Base-by-base conservation (phyloP, 192 early-diverging fungal species). In the Coemansia javaensis region DNA sequence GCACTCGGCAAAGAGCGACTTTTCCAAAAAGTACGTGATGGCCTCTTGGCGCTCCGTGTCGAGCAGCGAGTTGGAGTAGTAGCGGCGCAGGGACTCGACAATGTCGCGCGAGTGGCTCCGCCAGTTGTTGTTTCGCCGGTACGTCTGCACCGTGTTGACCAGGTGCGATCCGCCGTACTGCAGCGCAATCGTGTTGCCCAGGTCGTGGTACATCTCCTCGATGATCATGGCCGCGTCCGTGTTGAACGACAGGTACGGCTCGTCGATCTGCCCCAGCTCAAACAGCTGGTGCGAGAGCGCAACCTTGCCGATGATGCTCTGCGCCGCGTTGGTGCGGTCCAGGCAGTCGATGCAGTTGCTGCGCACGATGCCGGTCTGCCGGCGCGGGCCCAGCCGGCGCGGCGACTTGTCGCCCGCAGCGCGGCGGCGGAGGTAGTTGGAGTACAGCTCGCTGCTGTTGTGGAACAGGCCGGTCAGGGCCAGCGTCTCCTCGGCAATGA, bases 311-410 rank as follows among this genome's bases (percentile, higher is more conserved):
- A 95, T 89, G 25, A 97, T 80, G 48, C 94, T 92, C 48, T 97
- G 93, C 0, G 96, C 96, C 0, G 96, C 93, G 51, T 99, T 99
- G 0, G 96, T 99, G 41, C 96, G 84, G 66, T 99, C 96, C 16
- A 99, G 54, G 71, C 96, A 99, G 56, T 99, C 96, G 41, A 99
- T 94, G 47, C 96, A 99, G 56, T 99, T 99, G 45, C 91, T 94
- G 14, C 96, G 79, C 4, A 95, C 79, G 5, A 98, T 82, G 20
- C 95, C 95, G 15, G 81, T 78, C 62, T 98, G 95, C 9, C 35
- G 13, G 12, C 38, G 25, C 10, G 31, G 20, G 16, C 24, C 25
- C 28, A 10, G 18, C 7, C 48, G 36, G 17, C 31, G 80, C 4
- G 91, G 75, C 1, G 47, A 41, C 2, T 16, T 20, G 7, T 70